Evolutionary conservation across 75 land plant species (phyloP), one percentile per base, ranked within the genome.

Genomic region (Pinus albicaulis): DNA sequence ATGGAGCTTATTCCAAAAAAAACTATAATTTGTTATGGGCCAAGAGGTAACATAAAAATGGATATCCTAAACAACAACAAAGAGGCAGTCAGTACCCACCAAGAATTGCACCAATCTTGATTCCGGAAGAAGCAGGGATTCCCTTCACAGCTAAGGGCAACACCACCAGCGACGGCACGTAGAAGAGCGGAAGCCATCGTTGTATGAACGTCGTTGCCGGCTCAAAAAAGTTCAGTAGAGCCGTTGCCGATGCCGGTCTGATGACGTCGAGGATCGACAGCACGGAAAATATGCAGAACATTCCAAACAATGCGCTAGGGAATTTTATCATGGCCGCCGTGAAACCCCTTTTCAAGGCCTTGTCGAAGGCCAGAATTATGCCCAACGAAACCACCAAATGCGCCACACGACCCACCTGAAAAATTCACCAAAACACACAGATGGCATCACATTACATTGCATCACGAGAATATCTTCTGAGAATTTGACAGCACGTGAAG

Each of bases 301-400:
- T 97, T 59, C 99, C 99, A 83, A 97, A 97, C 15, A 97, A 74
- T 0, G 99, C 92, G 78, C 99, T 97, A 2, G 99, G 99, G 75
- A 97, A 97, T 77, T 91, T 86, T 31, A 97, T 92, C 3, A 91
- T 82, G 17, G 95, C 89, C 3, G 89, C 86, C 8, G 72, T 80
- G 73, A 97, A 97, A 0, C 79, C 82, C 74, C 77, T 78, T 81
- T 92, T 90, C 74, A 97, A 78, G 14, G 78, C 62, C 77, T 92
- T 92, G 73, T 97, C 99, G 74, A 89, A 76, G 7, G 86, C 93
- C n/a, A 97, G 74, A 71, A 97, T 83, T 7, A 86, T 44, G 53
- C 98, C 99, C 36, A 96, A 86, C 0, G 98, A 90, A 23, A 97
- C 81, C 12, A 72, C 83, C 83, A 94, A 78, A 85, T 97, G 99